Percentiles rank a stretch among this genome's conserved stretches.
These are phyloP conservation scores for Echium plantagineum DNA, from an alignment of 257 asterid species.

Conservation along the genomic window DNA sequence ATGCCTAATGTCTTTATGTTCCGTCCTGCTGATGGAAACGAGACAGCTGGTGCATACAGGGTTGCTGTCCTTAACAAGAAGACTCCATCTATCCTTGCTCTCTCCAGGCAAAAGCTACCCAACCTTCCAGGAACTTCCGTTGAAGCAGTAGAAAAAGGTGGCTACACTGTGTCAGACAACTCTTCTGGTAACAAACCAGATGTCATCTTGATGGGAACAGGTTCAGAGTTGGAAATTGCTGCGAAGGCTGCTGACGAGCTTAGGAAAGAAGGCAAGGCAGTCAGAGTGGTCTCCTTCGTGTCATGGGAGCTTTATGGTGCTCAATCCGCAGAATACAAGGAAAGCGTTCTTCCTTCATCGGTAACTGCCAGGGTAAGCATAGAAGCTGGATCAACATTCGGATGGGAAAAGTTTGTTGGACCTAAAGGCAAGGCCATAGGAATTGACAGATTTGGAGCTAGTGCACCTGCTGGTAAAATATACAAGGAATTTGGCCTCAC, in stretches of 20 bases:
- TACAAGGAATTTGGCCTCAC: constrained; percentile 58
- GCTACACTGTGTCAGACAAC: constrained; percentile 44
- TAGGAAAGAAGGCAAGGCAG: constrained; percentile 66
- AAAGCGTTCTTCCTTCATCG: constrained; percentile 46
- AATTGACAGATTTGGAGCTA: constrained; percentile 57
- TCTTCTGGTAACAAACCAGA: constrained; percentile 57
- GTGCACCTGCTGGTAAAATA: constrained; percentile 52
- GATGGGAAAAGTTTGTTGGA: constrained; percentile 65
- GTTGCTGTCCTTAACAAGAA: constrained; percentile 61
- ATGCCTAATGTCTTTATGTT: constrained; percentile 64
- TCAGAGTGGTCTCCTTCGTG: constrained; percentile 72
- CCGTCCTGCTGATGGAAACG: constrained; percentile 88
- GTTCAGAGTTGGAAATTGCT: constrained; percentile 66
- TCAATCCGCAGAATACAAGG: constrained; percentile 68
- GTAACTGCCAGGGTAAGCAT: constrained; percentile 70
- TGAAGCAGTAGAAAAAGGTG: constrained; percentile 68
- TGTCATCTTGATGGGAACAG: constrained; percentile 50
- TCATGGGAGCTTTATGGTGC: constrained; percentile 73
- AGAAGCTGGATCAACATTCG: constrained; percentile 75
- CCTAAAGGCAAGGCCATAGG: constrained; percentile 61
- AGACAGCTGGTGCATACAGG: constrained; percentile 73
- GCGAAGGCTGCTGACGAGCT: constrained; percentile 58
- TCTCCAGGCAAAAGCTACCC: constrained; percentile 55
- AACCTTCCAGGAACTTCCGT: constrained; percentile 54
- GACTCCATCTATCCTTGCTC: constrained; percentile 63